Evolutionary conservation across 192 early-diverging fungal species (phyloP).

Genomic region (Podila verticillata): DNA sequence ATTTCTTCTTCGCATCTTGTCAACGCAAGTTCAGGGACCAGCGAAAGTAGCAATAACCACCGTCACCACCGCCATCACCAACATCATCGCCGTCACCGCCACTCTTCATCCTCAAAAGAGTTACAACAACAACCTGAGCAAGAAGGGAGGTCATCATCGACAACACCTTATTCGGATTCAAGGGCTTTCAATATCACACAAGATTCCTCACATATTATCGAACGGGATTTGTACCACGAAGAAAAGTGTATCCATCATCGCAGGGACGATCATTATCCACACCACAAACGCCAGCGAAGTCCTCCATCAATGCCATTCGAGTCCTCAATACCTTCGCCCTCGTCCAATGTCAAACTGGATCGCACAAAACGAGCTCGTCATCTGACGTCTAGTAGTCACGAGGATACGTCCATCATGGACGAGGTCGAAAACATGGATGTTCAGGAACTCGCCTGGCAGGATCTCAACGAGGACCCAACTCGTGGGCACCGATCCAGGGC

Average conservation of each 20-base stretch:
- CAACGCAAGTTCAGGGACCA: neutral
- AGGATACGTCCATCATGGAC: neutral
- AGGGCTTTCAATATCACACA: neutral
- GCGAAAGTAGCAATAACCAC: neutral
- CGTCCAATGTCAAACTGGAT: conserved; percentile 15
- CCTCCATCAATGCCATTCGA: conserved; percentile 18
- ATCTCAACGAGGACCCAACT: neutral
- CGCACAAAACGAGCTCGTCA: conserved; percentile 34
- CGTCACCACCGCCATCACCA: conserved; percentile 10
- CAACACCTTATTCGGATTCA: no score
- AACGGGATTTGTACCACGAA: neutral
- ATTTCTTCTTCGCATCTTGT: neutral
- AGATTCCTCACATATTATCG: conserved; percentile 8
- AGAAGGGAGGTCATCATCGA: conserved; percentile 2
- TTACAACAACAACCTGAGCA: conserved; percentile 9
- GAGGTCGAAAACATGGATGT: conserved; percentile 2
- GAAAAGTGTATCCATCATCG: conserved; percentile 8
- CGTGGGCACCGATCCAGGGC: neutral
- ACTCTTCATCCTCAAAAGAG: conserved; percentile 4
- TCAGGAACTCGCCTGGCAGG: conserved; percentile 2
- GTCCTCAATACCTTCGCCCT: conserved; percentile 8
- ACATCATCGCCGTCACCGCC: conserved; percentile 3
- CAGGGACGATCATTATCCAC: conserved; percentile 3
- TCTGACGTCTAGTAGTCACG: conserved; percentile 1
- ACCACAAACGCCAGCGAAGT: conserved; percentile 46